Percentiles rank a stretch among this genome's conserved stretches.
Conservation (phyloP, 805 yeast species). For the Nakazawaea ishiwadae region DNA sequence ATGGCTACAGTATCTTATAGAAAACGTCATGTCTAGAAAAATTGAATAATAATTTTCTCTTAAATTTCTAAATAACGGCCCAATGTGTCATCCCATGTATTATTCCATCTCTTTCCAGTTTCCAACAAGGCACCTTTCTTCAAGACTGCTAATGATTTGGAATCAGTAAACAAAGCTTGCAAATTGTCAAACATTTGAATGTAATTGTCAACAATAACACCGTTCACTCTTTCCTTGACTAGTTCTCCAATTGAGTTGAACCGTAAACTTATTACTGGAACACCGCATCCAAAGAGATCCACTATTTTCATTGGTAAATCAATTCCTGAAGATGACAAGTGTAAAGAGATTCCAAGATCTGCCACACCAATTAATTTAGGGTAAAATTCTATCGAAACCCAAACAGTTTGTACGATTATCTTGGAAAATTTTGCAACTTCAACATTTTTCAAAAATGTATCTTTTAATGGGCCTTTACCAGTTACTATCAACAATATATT, state of each 20-base stretch:
- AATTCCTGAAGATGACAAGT: slow-evolving; percentile 85
- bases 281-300: slow-evolving; percentile 93
- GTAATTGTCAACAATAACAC: slow-evolving; percentile 47
- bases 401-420: slow-evolving; percentile 57
- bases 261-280: slow-evolving; percentile 78
- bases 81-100: slow-evolving; percentile 60
- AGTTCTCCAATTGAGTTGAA: slow-evolving; percentile 79
- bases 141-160: slow-evolving; percentile 19
- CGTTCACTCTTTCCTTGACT: slow-evolving; percentile 66
- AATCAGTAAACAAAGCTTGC: slow-evolving; percentile 27
- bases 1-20: slow-evolving; percentile 23
- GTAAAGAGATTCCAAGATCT: slow-evolving; percentile 87
- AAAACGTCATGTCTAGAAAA: slow-evolving; percentile 12
- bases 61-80: slow-evolving; percentile 19
- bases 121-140: slow-evolving; percentile 72
- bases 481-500: slow-evolving; percentile 75
- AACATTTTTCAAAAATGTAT: slow-evolving; percentile 45
- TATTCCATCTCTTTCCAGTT: slow-evolving; percentile 66
- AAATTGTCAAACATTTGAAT: slow-evolving; percentile 42
- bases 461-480: slow-evolving; percentile 88
- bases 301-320: slow-evolving; percentile 97
- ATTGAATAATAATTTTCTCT: slow-evolving; percentile 3
- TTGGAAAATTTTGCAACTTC: slow-evolving; percentile 34
- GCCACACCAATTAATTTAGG: slow-evolving; percentile 72
- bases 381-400: slow-evolving; percentile 79